Conservation (phyloP, 2,329 filamentous ascomycete species). For the Falciphora oryzae region DNA sequence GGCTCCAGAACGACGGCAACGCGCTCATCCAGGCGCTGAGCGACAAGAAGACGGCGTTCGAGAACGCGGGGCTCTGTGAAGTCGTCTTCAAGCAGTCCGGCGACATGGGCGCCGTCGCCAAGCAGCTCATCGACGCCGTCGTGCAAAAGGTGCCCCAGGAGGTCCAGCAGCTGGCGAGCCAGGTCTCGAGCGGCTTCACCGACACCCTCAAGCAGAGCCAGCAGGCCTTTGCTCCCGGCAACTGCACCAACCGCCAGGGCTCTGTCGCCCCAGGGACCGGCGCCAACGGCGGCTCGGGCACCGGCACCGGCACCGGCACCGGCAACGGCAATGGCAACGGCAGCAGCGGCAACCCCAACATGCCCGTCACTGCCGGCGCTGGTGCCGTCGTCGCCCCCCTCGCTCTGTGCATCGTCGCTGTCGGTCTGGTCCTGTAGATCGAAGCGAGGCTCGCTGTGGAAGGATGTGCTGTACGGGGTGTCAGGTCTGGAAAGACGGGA, state of each 20-base stretch:
- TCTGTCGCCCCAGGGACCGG: background rate
- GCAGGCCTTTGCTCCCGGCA: slow-evolving; percentile 21
- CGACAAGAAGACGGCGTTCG: slow-evolving; percentile 21
- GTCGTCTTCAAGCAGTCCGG: slow-evolving; percentile 20
- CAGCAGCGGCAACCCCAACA: background rate
- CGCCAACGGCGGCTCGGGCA: background rate
- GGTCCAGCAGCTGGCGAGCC: slow-evolving; percentile 22
- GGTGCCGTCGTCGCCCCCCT: slow-evolving; percentile 1
- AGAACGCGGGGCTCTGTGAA: slow-evolving; percentile 24
- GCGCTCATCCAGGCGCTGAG: slow-evolving; percentile 21
- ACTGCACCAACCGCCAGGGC: slow-evolving; percentile 23
- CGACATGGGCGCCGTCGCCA: slow-evolving; percentile 19
- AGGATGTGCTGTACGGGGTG: background rate
- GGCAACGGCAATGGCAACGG: slow-evolving; percentile 1
- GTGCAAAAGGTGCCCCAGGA: slow-evolving; percentile 24
- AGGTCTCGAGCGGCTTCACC: slow-evolving; percentile 21
- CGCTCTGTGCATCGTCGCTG: slow-evolving; percentile 2
- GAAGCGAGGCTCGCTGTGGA: background rate
- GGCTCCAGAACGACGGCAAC: slow-evolving; percentile 22
- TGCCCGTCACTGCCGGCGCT: slow-evolving; percentile 7
- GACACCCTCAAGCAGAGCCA: slow-evolving; percentile 19
- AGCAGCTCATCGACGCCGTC: slow-evolving; percentile 24
- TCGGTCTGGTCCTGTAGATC: slow-evolving; percentile 4
- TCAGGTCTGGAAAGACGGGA: background rate
- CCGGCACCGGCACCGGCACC: background rate